A percentile compares a stretch with the other conserved stretches of the same genome.
Conservation (phyloP, 768 basidiomycete genomes). For the Suillus cothurnatus region DNA sequence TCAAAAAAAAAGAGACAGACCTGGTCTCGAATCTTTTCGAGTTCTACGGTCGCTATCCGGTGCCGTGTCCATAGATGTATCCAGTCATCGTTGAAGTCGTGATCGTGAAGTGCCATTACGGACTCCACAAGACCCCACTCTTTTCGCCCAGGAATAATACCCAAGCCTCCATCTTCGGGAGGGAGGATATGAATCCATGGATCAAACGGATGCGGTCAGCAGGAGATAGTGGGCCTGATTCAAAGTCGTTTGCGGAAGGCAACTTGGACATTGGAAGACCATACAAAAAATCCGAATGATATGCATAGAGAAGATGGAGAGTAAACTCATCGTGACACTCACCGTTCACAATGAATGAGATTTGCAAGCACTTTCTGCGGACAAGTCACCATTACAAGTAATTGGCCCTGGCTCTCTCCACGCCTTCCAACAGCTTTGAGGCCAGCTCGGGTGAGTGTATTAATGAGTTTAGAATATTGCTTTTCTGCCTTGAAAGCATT, state of each 20-base stretch:
- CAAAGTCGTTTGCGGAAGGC: conserved; percentile 42
- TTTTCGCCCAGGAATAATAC: conserved; percentile 68
- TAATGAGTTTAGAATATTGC: conserved; percentile 68
- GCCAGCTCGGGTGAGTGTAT: conserved; percentile 61
- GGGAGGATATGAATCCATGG: conserved; percentile 69
- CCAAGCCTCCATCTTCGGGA: conserved; percentile 78
- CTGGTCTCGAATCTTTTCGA: conserved; percentile 74
- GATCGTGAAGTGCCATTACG: conserved; percentile 84
- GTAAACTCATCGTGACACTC: conserved; percentile 26
- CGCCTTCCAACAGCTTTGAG: conserved; percentile 73
- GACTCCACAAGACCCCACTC: conserved; percentile 83
- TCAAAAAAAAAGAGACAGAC: conserved; percentile 37
- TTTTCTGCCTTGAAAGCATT: conserved; percentile 64
- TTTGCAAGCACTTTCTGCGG: conserved; percentile 59
- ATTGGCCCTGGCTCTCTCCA: conserved; percentile 74
- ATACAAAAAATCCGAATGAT: conserved; percentile 72
- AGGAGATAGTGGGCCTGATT: conserved; percentile 51
- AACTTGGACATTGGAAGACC: conserved; percentile 63
- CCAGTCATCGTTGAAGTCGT: conserved; percentile 79
- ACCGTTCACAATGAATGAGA: conserved; percentile 78
- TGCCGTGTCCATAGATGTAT: conserved; percentile 71
- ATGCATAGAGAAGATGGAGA: not conserved
- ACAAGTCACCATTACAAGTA: conserved; percentile 77
- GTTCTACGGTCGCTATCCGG: conserved; percentile 61
- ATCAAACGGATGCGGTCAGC: conserved; percentile 85